Conservation (phyloP, 2,329 filamentous ascomycete genomes). For the Neopestalotiopsis sp. region DNA sequence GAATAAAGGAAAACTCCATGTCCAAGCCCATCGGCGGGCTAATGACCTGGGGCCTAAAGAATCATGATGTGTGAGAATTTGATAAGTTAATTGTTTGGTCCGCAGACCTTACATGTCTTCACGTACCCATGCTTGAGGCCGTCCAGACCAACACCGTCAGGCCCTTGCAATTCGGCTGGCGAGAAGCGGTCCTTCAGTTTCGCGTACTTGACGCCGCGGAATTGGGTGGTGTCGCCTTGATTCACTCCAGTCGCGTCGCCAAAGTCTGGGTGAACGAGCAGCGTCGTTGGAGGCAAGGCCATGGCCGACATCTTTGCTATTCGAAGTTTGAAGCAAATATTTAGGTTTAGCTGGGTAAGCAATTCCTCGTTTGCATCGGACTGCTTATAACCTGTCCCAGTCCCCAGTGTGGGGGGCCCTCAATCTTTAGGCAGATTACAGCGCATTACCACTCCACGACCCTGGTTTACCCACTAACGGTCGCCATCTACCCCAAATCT, state of each 20-base stretch:
- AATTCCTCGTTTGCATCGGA: not conserved
- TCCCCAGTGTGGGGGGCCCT: not conserved
- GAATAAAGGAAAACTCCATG: not conserved
- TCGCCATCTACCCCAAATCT: not conserved
- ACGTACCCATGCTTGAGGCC: not conserved
- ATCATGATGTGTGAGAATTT: not conserved
- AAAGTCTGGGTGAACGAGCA: not conserved
- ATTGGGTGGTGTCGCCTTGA: not conserved
- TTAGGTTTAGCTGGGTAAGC: not conserved
- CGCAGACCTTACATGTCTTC: not conserved
- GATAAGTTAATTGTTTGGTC: not conserved
- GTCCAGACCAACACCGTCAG: not conserved
- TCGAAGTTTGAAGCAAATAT: not conserved
- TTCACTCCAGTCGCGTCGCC: not conserved
- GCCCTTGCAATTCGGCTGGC: not conserved
- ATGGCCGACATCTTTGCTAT: not conserved
- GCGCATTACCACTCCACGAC: not conserved
- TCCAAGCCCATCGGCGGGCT: constrained; percentile 1
- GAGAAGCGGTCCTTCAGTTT: not conserved
- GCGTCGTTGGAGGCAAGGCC: not conserved
- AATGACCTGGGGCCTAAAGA: not conserved
- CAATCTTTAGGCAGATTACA: not conserved
- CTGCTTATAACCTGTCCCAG: not conserved
- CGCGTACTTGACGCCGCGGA: not conserved
- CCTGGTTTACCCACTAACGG: not conserved